Evolutionary conservation across 257 asterid species (phyloP).

Genomic region (Sherardia arvensis): DNA sequence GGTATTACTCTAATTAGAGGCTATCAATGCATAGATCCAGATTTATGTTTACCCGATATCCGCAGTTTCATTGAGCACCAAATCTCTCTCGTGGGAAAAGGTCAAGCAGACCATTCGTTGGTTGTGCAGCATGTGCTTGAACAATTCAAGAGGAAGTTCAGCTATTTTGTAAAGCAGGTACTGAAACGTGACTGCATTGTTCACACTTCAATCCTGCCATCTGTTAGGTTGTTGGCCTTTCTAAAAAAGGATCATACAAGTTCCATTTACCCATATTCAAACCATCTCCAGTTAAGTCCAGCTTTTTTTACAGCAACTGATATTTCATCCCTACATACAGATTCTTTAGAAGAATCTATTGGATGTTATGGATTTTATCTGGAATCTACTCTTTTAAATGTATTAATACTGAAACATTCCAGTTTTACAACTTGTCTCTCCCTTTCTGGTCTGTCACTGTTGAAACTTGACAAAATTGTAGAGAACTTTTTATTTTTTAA

Average conservation of each 20-base stretch:
- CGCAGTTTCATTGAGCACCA: conserved; percentile 94
- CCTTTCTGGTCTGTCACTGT: background rate
- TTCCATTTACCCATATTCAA: background rate
- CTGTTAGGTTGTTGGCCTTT: background rate
- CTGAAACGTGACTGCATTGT: background rate
- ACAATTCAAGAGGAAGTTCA: conserved; percentile 76
- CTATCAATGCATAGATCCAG: conserved; percentile 84
- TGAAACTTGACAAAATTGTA: background rate
- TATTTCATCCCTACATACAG: background rate
- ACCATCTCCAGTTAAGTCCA: background rate
- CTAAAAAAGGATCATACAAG: background rate
- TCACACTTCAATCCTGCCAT: background rate
- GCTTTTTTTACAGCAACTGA: too few species aligned
- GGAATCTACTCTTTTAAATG: background rate
- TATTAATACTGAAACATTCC: background rate
- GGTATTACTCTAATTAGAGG: conserved; percentile 93
- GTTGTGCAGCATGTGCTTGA: conserved; percentile 80
- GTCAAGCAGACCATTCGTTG: conserved; percentile 73
- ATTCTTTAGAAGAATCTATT: background rate
- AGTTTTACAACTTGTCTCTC: background rate
- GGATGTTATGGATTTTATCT: too few species aligned
- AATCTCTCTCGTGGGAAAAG: conserved; percentile 82
- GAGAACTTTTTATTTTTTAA: background rate
- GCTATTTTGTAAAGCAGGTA: conserved; percentile 82
- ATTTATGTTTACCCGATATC: conserved; percentile 85